Evolutionary conservation across 768 basidiomycete genomes (phyloP), one percentile per base, ranked within the genome.

Genomic region (Termitomyces sp.): DNA sequence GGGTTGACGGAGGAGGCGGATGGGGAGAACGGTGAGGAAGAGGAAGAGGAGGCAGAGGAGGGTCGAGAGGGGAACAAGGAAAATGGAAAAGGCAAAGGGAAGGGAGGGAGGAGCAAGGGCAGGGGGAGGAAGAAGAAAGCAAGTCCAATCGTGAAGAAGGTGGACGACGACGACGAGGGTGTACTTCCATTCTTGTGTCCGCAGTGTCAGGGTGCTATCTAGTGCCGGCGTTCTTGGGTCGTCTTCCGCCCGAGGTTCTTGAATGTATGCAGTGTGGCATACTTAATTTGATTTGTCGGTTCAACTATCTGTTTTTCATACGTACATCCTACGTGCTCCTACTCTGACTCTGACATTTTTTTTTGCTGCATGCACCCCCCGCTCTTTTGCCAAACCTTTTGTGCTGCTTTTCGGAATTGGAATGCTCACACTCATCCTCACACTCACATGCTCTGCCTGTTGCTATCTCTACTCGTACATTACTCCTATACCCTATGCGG

Each of bases 201-300:
- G 12, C 32, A 47, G 10, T 61, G 60, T 43, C n/a, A 21, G 4
- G 60, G 55, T 8, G 55, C 58, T 30, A 61, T 61, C 3, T 60
- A 60, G 22, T 21, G 19, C 21, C 11, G 11, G 3, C 10, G 42
- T 6, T 43, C 7, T 24, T 10, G 21, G 11, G 10, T 22, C 10
- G 10, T 22, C 5, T 5, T 19, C 2, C n/a, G 1, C 8, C 9
- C 8, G 1, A 17, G 15, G 5, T 37, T 17, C 15, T 15, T 37
- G 15, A 37, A 17, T 5, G 35, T 37, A 1, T 17, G 15, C 35
- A 37, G 15, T 35, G 34, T 15, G 34, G 14, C 34, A 35, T 15
- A 35, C 14, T 35, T 35, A 0, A 35, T 35, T 35, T 35, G 38
- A 40, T 40, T 19, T n/a, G 0, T 19, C 14, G 15, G 7, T 15